Evolutionary conservation across 768 basidiomycete genomes (phyloP).

Genomic region (Tulasnella sp.): DNA sequence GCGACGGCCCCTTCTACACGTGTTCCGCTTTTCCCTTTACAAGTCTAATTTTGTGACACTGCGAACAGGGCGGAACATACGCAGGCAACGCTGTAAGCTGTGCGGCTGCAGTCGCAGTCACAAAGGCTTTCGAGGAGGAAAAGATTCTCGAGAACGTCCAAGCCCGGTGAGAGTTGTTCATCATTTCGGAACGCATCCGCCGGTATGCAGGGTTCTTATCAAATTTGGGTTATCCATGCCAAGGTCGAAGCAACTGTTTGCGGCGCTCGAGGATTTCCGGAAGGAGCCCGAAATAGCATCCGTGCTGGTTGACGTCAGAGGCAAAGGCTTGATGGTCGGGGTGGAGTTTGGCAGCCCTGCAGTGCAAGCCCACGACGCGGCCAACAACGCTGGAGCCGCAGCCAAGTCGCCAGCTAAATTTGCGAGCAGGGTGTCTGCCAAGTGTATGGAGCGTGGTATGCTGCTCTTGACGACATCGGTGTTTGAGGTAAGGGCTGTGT

Average conservation of each 20-base stretch:
- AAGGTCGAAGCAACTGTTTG: slow-evolving; percentile 75
- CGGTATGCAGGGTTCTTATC: not conserved
- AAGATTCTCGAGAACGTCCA: slow-evolving; percentile 81
- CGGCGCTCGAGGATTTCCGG: slow-evolving; percentile 59
- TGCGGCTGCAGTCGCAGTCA: slow-evolving; percentile 85
- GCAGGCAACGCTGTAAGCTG: slow-evolving; percentile 92
- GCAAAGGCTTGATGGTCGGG: slow-evolving; percentile 86
- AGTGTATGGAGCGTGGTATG: slow-evolving; percentile 84
- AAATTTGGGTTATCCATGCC: not conserved
- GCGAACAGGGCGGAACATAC: slow-evolving; percentile 78
- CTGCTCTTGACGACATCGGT: slow-evolving; percentile 87
- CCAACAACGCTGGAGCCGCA: slow-evolving; percentile 43
- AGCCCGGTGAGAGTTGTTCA: slow-evolving; percentile 54
- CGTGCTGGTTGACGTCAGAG: slow-evolving; percentile 83
- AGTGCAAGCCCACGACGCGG: slow-evolving; percentile 57
- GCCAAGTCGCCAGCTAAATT: slow-evolving; percentile 52
- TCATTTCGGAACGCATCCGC: not conserved
- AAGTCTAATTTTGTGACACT: slow-evolving; percentile 21
- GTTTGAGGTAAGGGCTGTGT: slow-evolving; percentile 60
- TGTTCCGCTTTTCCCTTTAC: not conserved
- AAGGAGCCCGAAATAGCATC: slow-evolving; percentile 55
- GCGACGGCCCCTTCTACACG: not conserved
- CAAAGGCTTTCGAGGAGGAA: slow-evolving; percentile 75
- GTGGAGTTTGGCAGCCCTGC: slow-evolving; percentile 73
- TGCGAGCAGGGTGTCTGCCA: slow-evolving; percentile 70